These are phyloP conservation scores for Penicillium paxilli DNA, from an alignment of 495 filamentous ascomycete genomes.

Conservation along the genomic window DNA sequence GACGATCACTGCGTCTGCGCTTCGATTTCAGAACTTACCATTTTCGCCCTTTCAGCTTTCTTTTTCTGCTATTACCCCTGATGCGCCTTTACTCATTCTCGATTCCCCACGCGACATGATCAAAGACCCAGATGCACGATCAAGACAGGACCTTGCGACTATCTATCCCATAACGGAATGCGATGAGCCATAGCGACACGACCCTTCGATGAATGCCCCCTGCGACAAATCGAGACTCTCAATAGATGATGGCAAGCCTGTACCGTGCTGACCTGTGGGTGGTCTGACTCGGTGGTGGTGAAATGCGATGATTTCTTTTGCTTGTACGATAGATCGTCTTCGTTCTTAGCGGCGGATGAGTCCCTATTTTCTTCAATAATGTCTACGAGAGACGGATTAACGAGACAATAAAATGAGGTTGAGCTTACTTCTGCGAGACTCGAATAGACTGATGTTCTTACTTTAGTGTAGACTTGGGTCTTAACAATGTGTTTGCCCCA, in stretches of 20 bases:
- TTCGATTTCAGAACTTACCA: neutral
- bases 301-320: neutral
- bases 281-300: conserved; percentile 17
- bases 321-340: conserved; percentile 3
- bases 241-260: conserved; percentile 7
- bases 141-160: conserved; percentile 7
- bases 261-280: conserved; percentile 15
- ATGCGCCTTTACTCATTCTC: neutral
- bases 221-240: conserved; percentile 1
- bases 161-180: neutral
- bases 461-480: too few relatives aligned
- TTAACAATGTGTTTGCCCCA: too few relatives aligned
- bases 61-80: neutral
- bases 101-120: conserved; percentile 12
- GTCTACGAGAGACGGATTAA: neutral
- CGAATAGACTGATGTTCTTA: too few relatives aligned
- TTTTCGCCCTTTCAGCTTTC: neutral
- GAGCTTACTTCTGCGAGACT: too few relatives aligned
- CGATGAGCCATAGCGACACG: conserved; percentile 14
- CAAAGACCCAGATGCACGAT: neutral
- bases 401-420: neutral
- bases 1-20: neutral
- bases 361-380: neutral
- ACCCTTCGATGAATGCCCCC: neutral
- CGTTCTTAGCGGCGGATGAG: conserved; percentile 1